Evolutionary conservation across 805 yeast genomes (phyloP), one percentile per base, ranked within the genome.

Genomic region (Nakazawaea populi): DNA sequence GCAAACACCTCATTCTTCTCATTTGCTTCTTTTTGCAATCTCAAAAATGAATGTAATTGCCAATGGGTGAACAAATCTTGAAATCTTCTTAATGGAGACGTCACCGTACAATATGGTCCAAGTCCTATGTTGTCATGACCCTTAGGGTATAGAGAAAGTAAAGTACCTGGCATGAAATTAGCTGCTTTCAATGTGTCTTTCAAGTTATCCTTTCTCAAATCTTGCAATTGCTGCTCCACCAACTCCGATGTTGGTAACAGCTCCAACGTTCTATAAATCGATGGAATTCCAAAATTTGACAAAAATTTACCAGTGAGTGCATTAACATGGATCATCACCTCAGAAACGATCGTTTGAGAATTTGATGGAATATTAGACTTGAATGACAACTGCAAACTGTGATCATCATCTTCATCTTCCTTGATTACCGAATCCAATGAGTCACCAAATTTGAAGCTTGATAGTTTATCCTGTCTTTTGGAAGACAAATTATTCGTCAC

Each of bases 21-120:
- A 18, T 34, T 18, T 4, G 34, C 14, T 4, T 45, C 39, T 18
- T 37, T 18, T 12, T 12, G 14, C 6, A 29, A 46, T 3, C 54
- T 55, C 12, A 83, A 51, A 49, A 60, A 64, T 1, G 79, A 62
- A 50, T 81, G 84, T 1, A 88, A 55, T 58, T 87, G 92, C 80
- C 91, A 79, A 60, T 91, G 97, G 59, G 85, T 84, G 7, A 90
- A 64, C 54, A 90, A 66, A 63, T 92, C 98, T 6, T 86, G 83
- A 56, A 79, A 86, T 56, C 98, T 72, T 63, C 98, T 74, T 55
- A 94, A 70, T 2, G 99, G 98, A 0, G 97, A 90, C 0, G 98
- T 91, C 7, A 87, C 84, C 18, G 89, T 86, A 5, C 85, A 73
- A 60, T 91, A 89, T 5, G 69, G 62, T 0, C 67, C 63, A 7